Evolutionary conservation across 495 filamentous ascomycete species (phyloP).

Genomic region (Pyronema omphalodes): DNA sequence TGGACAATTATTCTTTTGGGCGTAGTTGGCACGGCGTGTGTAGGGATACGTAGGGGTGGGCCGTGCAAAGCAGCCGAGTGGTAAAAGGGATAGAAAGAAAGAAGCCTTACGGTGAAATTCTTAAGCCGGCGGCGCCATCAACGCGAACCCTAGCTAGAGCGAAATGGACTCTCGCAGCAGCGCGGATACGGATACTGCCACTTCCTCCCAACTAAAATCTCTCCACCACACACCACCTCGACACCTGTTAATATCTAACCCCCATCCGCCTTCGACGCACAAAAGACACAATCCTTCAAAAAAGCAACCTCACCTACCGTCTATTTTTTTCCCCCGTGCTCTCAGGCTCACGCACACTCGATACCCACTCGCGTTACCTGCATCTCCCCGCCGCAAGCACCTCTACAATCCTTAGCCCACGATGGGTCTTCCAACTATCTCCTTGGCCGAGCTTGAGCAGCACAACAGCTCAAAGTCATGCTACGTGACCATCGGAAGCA

Average conservation of each 20-base stretch:
- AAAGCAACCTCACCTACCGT: neutral
- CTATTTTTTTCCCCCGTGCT: neutral
- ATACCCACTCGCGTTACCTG: neutral
- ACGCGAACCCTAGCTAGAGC: too few species aligned
- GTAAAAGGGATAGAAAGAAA: too few species aligned
- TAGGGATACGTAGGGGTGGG: too few species aligned
- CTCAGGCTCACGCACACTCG: neutral
- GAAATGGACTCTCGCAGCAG: neutral
- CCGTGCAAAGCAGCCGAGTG: too few species aligned
- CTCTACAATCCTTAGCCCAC: neutral
- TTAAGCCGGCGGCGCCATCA: too few species aligned
- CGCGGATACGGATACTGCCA: neutral
- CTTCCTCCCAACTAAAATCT: neutral
- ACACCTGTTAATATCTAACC: neutral
- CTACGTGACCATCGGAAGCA: conserved; percentile 76
- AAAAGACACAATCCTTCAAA: neutral
- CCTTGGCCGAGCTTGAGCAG: conserved; percentile 54
- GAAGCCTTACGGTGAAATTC: too few species aligned
- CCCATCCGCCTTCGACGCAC: too few species aligned
- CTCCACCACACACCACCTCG: conserved; percentile 1
- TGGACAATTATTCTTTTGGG: too few species aligned
- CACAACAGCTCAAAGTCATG: conserved; percentile 71
- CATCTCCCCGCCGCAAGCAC: neutral
- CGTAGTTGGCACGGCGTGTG: too few species aligned
- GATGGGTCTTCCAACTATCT: conserved; percentile 49